Evolutionary conservation across 75 land plant species (phyloP), one percentile per base, ranked within the genome.

Genomic region (Azolla pinnata): DNA sequence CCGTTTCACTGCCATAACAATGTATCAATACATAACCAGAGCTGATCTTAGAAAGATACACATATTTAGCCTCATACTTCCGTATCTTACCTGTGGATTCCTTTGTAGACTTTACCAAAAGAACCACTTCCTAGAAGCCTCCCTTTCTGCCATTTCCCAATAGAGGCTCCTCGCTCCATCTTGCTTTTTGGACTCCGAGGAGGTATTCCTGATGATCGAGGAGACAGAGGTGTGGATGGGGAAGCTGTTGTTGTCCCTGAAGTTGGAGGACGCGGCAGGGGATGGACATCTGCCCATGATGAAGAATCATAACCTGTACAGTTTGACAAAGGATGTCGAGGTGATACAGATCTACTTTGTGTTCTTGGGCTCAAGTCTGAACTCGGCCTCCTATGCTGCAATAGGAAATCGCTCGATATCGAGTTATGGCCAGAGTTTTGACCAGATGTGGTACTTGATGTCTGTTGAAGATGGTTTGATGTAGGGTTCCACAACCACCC

Each of bases 81-180:
- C n/a, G n/a, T n/a, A 42, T 42, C 44, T 52, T 67, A 82, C 93
- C 80, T 60, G 63, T 81, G 79, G 29, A 80, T 78, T 31, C 86
- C 95, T 54, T 65, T 75, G 73, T 85, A 93, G 44, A 93, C 98
- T 62, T 76, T 78, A 28, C 98, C 98, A 66, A 88, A 93, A 12
- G 96, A 81, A 30, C 98, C 98, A 67, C 86, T 72, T 31, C 98
- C 98, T 75, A 93, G 82, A 23, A 93, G 82, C 66, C 76, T 78
- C 63, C 84, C 84, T 45, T 93, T 93, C 59, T 78, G 67, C 98
- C 98, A 93, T 33, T 74, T 73, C 61, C 49, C 61, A 35, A 72
- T 66, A 51, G 67, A 46, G 26, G 77, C 62, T 19, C 54, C 28
- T 9, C 59, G 1, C 52, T 80, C 79, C 8, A 62, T 45, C 49